Evolutionary conservation across 163 green algal species (phyloP).

Genomic region (Volvox carteri): DNA sequence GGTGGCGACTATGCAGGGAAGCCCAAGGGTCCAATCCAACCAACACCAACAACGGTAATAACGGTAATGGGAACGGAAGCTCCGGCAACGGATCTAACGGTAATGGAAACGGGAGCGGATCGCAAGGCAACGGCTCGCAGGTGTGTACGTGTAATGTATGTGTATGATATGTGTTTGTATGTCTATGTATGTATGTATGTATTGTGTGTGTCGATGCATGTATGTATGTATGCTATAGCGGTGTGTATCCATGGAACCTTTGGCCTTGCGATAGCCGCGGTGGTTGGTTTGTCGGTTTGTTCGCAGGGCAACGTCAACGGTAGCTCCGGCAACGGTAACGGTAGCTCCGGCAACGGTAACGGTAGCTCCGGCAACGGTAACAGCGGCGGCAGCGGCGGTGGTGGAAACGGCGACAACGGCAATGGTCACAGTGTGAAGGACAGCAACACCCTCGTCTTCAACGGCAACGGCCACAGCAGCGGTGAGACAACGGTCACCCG

Average conservation of each 20-base stretch:
- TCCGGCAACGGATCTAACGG: constrained; percentile 43
- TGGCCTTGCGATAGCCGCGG: too few species aligned
- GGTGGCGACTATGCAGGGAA: too few species aligned
- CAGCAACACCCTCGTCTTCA: constrained; percentile 31
- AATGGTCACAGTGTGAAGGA: constrained; percentile 51
- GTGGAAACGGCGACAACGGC: constrained; percentile 29
- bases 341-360: constrained; percentile 26
- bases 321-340: constrained; percentile 21
- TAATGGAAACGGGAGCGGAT: constrained; percentile 51
- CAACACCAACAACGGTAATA: constrained; percentile 44
- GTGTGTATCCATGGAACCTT: too few species aligned
- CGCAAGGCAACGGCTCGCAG: constrained; percentile 47
- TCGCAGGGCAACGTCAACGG: constrained; percentile 42
- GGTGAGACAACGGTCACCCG: too few species aligned
- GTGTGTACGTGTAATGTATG: too few species aligned
- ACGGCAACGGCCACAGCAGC: constrained; percentile 51
- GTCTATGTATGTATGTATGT: too few species aligned
- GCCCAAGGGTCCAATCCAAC: constrained; percentile 54
- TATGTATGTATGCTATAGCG: too few species aligned
- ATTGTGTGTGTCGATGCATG: too few species aligned
- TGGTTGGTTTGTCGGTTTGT: neutral
- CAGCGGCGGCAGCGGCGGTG: neutral
- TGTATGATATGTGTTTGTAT: too few species aligned
- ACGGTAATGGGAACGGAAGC: constrained; percentile 49
- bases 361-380: constrained; percentile 1